Conservation (phyloP, 148 eudicot genomes). For the Camellia japonica region DNA sequence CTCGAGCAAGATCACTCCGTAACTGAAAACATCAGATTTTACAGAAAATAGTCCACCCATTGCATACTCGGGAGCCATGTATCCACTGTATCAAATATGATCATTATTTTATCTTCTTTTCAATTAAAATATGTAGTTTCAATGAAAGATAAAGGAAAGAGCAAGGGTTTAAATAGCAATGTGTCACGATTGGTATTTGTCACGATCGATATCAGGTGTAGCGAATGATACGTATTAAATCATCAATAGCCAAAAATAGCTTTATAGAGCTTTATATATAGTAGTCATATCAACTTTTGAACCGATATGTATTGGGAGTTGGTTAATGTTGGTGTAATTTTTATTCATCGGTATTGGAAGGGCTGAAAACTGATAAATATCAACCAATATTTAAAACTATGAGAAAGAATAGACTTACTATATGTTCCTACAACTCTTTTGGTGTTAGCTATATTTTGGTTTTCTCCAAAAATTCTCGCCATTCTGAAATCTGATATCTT, state of each 20-base stretch:
- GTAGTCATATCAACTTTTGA: too few relatives aligned
- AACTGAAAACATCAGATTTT: slow-evolving; percentile 30
- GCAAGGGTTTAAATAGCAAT: not conserved
- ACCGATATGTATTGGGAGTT: too few relatives aligned
- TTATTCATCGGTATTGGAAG: too few relatives aligned
- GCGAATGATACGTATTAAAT: too few relatives aligned
- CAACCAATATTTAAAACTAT: too few relatives aligned
- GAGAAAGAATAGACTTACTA: slow-evolving; percentile 15
- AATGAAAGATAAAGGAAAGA: not conserved
- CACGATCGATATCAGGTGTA: too few relatives aligned
- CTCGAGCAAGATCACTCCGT: not conserved
- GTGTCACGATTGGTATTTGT: too few relatives aligned
- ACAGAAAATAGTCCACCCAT: slow-evolving; percentile 32
- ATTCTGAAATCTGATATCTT: slow-evolving; percentile 25
- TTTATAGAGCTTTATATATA: too few relatives aligned
- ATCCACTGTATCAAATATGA: slow-evolving; percentile 11
- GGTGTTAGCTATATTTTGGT: slow-evolving; percentile 21
- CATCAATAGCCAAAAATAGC: too few relatives aligned
- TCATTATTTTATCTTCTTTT: not conserved
- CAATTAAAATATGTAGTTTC: not conserved
- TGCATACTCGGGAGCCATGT: slow-evolving; percentile 31
- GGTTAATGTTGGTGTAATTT: too few relatives aligned
- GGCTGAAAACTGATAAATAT: too few relatives aligned
- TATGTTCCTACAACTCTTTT: slow-evolving; percentile 27
- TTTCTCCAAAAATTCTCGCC: slow-evolving; percentile 22